Base-by-base conservation (phyloP, 2,329 filamentous ascomycete genomes). In the Trichophyton mentagrophytes region DNA sequence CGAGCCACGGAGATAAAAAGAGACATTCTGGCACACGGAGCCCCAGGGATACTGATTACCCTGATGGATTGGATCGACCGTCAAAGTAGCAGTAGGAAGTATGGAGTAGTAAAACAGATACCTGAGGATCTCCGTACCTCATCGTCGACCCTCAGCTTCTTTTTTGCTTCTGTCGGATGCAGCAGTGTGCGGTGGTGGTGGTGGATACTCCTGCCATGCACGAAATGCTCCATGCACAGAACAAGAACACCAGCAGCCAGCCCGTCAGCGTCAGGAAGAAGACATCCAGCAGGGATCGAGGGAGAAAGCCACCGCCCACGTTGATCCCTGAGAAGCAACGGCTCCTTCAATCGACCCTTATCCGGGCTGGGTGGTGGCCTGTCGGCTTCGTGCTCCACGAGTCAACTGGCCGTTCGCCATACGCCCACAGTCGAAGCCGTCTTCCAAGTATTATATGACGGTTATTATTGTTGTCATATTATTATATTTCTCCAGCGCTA, bases 211-310 rank as follows among this genome's bases (percentile, higher is more conserved):
- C 27, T 30, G 46, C 46, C 46, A 53, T 53, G 49, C 49, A 53
- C 49, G 49, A 27, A 53, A 53, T 53, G 49, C 49, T 53, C 49
- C 49, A 53, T 53, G 49, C 49, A 53, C 27, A 13, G 4, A 49
- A 13, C 49, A 53, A 53, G 49, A 47, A 17, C 20, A 17, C 33
- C 33, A 38, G 33, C 33, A 38, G 33, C 33, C 8, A 38, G 33
- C 33, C 27, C 33, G 11, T 11, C 33, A 36, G n/a, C 22, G 22
- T 22, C 22, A 22, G 22, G 22, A 22, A 22, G 22, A 22, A 22
- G 22, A 46, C 17, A 8, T 46, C 44, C 44, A 25, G 20, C 44
- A 47, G 44, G 44, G 44, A 47, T 47, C 7, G 49, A 25, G 22
- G 49, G 4, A 53, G 49, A 27, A 49, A 49, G 46, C 46, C 46